These are phyloP conservation scores for Cercospora sesami DNA, from an alignment of 2,329 filamentous ascomycete genomes.

Conservation along the genomic window DNA sequence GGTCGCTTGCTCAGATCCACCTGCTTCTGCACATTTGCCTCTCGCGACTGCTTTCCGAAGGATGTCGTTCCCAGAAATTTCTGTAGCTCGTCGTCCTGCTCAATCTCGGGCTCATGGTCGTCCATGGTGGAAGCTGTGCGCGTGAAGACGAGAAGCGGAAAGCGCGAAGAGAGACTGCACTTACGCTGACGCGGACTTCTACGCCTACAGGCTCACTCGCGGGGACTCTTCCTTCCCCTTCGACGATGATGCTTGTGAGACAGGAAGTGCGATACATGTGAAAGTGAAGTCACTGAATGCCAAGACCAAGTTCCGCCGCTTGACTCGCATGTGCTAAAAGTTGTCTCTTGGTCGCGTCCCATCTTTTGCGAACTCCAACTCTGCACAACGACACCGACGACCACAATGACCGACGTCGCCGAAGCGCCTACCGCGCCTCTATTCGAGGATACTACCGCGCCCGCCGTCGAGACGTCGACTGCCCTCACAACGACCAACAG, in stretches of 20 bases:
- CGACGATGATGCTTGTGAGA: background rate
- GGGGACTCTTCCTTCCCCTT: background rate
- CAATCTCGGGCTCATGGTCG: constrained; percentile 32
- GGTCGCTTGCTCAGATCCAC: constrained; percentile 73
- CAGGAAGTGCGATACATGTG: background rate
- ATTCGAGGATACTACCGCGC: constrained; percentile 31
- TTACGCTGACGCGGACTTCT: constrained; percentile 21
- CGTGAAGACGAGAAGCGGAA: constrained; percentile 15
- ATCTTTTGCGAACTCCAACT: background rate
- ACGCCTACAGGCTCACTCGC: background rate
- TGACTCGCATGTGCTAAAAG: constrained; percentile 1
- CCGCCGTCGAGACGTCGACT: constrained; percentile 19
- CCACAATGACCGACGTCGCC: constrained; percentile 14
- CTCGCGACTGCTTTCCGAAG: constrained; percentile 79
- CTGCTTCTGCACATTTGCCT: constrained; percentile 74
- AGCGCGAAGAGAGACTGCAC: constrained; percentile 27
- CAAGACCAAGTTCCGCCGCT: background rate
- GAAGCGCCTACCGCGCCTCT: background rate
- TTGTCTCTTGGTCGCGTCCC: background rate
- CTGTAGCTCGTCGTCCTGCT: constrained; percentile 67
- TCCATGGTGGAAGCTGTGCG: constrained; percentile 21
- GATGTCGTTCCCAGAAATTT: constrained; percentile 75
- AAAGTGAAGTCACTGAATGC: background rate
- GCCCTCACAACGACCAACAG: constrained; percentile 28
- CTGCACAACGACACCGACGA: background rate